Conservation (phyloP, 352 stramenopile genomes). For the Globisporangium irregulare region DNA sequence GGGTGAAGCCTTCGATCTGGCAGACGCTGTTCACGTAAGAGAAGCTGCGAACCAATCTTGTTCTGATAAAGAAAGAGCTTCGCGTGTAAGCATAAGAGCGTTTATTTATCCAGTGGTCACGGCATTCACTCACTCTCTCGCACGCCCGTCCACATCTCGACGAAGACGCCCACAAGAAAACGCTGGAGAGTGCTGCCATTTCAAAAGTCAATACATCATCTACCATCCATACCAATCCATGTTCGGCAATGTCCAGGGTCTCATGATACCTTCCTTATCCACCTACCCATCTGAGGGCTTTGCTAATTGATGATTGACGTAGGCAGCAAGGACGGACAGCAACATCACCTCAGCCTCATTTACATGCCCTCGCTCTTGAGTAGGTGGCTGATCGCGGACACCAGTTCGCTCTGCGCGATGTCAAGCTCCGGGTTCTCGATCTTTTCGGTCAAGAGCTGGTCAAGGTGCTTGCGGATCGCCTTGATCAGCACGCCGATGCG, state of each 20-base stretch:
- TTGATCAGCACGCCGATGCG: constrained; percentile 97
- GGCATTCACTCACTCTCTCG: background rate
- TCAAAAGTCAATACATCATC: constrained; percentile 1
- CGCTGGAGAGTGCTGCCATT: background rate
- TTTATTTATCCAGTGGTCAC: constrained; percentile 10
- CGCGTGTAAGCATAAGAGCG: constrained; percentile 1
- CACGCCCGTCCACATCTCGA: background rate
- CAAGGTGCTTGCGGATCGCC: constrained; percentile 92
- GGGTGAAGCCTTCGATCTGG: constrained; percentile 91
- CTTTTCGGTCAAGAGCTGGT: constrained; percentile 92
- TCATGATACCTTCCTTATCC: background rate
- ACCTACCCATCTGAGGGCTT: background rate
- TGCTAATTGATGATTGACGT: background rate
- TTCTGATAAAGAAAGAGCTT: background rate
- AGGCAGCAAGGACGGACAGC: background rate
- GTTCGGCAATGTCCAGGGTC: background rate
- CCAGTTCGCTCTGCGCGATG: constrained; percentile 83
- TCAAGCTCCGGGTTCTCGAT: constrained; percentile 92
- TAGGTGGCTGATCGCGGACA: constrained; percentile 75
- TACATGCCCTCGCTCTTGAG: constrained; percentile 84
- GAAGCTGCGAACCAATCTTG: background rate
- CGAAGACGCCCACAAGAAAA: background rate
- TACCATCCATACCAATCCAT: background rate
- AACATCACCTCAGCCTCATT: background rate
- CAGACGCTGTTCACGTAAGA: constrained; percentile 78